A percentile compares a stretch with the other conserved stretches of the same genome.
Evolutionary conservation across 2,329 filamentous ascomycete genomes (phyloP).

Genomic region (Pleomassaria siparia): DNA sequence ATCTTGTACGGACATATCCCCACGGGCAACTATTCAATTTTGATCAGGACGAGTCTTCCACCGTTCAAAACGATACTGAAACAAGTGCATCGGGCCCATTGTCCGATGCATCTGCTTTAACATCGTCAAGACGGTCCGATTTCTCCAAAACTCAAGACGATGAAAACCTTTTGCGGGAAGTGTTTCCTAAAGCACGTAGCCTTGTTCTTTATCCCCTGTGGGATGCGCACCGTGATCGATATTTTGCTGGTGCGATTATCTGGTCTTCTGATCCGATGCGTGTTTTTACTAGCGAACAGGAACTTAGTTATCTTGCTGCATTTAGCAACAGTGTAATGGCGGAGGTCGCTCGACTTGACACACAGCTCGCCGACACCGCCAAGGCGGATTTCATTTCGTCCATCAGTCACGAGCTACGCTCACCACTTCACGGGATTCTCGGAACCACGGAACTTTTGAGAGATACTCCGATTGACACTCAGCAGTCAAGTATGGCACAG

Average conservation of each 20-base stretch:
- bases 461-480: constrained; percentile 32
- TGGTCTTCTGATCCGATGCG: constrained; percentile 42
- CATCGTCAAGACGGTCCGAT: constrained; percentile 27
- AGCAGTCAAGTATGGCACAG: constrained; percentile 45
- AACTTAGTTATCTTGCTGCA: constrained; percentile 41
- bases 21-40: constrained; percentile 44
- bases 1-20: constrained; percentile 36
- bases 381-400: constrained; percentile 63
- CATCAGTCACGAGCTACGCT: constrained; percentile 63
- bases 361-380: constrained; percentile 45
- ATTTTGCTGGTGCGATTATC: constrained; percentile 42
- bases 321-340: constrained; percentile 45
- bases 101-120: constrained; percentile 17
- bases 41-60: constrained; percentile 25
- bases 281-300: constrained; percentile 41
- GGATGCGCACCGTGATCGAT: constrained; percentile 42
- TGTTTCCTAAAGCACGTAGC: constrained; percentile 41
- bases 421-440: constrained; percentile 62
- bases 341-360: constrained; percentile 41
- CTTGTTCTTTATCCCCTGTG: constrained; percentile 44
- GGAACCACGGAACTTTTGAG: constrained; percentile 44
- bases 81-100: constrained; percentile 17
- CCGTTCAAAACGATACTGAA: constrained; percentile 13
- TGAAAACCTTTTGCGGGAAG: constrained; percentile 32
- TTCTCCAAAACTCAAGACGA: constrained; percentile 36